These are phyloP conservation scores for Phoma sp. DNA, from an alignment of 2,329 filamentous ascomycete genomes.

Conservation along the genomic window DNA sequence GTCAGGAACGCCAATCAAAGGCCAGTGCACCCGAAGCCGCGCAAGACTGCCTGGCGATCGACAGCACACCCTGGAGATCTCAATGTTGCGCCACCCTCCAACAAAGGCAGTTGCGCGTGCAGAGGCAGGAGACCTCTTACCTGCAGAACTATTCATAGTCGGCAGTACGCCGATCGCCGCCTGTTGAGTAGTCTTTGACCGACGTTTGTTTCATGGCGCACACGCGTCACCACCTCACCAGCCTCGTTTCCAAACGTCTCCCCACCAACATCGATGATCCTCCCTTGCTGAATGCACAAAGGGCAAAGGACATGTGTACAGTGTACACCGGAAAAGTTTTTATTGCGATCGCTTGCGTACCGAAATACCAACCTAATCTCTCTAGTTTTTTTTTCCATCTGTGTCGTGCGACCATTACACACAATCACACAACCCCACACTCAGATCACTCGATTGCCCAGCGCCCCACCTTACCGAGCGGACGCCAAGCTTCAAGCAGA, in stretches of 20 bases:
- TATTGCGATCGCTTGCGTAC: neutral
- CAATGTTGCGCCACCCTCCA: slow-evolving; percentile 4
- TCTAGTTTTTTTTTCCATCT: neutral
- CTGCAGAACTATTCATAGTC: slow-evolving; percentile 11
- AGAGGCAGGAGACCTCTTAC: neutral
- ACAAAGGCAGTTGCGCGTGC: slow-evolving; percentile 8
- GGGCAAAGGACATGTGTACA: neutral
- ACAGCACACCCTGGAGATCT: neutral
- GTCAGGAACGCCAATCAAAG: slow-evolving; percentile 11
- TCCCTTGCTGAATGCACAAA: slow-evolving; percentile 10
- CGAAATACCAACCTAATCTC: neutral
- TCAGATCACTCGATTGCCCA: neutral
- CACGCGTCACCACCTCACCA: slow-evolving; percentile 9
- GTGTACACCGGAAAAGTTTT: neutral
- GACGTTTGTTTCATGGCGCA: neutral
- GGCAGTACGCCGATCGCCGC: neutral
- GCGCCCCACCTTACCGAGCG: slow-evolving; percentile 9
- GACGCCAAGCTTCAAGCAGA: slow-evolving; percentile 4
- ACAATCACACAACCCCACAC: slow-evolving; percentile 1
- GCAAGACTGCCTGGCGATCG: slow-evolving; percentile 5
- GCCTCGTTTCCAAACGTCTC: slow-evolving; percentile 2
- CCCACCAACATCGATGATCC: neutral
- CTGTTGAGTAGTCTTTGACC: neutral
- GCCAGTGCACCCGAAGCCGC: slow-evolving; percentile 4
- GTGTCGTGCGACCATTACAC: slow-evolving; percentile 8